Percentiles rank a stretch among this genome's conserved stretches.
These are phyloP conservation scores for Chenopodium album DNA, from an alignment of 148 eudicot genomes.

Conservation along the genomic window DNA sequence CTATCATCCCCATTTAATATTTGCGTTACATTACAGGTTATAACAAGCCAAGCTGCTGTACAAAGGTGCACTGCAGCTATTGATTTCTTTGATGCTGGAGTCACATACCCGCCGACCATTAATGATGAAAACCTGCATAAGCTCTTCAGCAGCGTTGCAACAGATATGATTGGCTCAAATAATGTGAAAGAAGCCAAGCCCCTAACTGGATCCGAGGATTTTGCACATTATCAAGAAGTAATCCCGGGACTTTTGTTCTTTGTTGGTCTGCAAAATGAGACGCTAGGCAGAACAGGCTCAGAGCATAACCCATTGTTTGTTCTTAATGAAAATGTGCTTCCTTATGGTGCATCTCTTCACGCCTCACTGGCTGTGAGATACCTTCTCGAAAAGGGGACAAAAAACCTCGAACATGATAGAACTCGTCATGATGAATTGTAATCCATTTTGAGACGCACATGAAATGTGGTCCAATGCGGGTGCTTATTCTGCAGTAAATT, in stretches of 20 bases:
- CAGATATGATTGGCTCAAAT: conserved; percentile 51
- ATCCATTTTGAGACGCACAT: conserved; percentile 25
- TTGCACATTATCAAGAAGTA: conserved; percentile 71
- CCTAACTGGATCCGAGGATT: conserved; percentile 86
- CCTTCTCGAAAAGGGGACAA: conserved; percentile 44
- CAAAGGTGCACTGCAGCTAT: conserved; percentile 93
- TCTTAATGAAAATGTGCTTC: conserved; percentile 62
- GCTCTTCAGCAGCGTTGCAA: conserved; percentile 54
- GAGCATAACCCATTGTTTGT: conserved; percentile 49
- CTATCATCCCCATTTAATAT: background rate
- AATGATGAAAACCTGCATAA: conserved; percentile 62
- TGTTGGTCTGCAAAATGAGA: conserved; percentile 68
- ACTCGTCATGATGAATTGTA: conserved; percentile 62
- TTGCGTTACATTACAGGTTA: conserved; percentile 48
- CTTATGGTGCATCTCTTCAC: conserved; percentile 74
- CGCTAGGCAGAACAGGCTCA: conserved; percentile 30
- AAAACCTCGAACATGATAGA: conserved; percentile 13
- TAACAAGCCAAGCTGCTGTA: conserved; percentile 75
- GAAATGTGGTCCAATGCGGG: conserved; percentile 16
- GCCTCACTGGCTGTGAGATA: conserved; percentile 73
- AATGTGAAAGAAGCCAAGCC: conserved; percentile 64
- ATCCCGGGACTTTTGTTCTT: conserved; percentile 81
- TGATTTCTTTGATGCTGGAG: conserved; percentile 38
- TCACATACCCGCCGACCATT: conserved; percentile 56
- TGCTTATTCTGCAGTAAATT: conserved; percentile 26